phyloP scores from a whole-genome alignment of 2,329 filamentous ascomycete species.

The Fusarium pilosicola region DNA sequence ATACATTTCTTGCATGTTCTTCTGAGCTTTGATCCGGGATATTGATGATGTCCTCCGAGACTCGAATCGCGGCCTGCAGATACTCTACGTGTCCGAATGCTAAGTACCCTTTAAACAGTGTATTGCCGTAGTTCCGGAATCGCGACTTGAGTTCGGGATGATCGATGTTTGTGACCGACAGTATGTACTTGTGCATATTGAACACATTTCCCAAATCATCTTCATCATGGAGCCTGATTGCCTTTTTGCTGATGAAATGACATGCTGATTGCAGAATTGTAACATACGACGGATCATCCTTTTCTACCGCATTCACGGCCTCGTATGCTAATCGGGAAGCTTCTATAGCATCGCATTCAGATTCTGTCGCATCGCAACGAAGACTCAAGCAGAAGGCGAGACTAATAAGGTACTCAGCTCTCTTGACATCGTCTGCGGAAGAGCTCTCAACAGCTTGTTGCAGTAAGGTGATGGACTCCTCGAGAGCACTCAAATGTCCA shows the following conservation, averaged over 20 bases:
- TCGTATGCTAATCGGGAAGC: neutral
- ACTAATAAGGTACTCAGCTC: neutral
- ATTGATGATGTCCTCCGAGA: neutral
- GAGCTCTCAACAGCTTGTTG: neutral
- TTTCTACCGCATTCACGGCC: accelerated
- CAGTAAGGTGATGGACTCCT: neutral
- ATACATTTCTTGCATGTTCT: neutral
- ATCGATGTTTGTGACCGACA: accelerated
- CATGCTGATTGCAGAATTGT: neutral
- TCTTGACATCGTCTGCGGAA: accelerated
- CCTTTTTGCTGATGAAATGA: neutral
- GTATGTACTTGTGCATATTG: neutral
- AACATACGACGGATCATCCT: neutral
- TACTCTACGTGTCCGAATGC: neutral
- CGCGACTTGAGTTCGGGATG: neutral
- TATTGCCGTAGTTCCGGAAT: neutral
- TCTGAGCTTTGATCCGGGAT: neutral
- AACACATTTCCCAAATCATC: neutral
- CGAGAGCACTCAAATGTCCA: too few relatives aligned
- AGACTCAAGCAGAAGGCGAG: neutral
- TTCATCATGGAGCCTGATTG: neutral
- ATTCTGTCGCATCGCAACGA: neutral
- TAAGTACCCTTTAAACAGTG: neutral
- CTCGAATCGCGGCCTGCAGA: neutral
- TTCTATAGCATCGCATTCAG: neutral